Evolutionary conservation across 2,329 filamentous ascomycete species (phyloP).

Genomic region (Pseudogymnoascus sp.): DNA sequence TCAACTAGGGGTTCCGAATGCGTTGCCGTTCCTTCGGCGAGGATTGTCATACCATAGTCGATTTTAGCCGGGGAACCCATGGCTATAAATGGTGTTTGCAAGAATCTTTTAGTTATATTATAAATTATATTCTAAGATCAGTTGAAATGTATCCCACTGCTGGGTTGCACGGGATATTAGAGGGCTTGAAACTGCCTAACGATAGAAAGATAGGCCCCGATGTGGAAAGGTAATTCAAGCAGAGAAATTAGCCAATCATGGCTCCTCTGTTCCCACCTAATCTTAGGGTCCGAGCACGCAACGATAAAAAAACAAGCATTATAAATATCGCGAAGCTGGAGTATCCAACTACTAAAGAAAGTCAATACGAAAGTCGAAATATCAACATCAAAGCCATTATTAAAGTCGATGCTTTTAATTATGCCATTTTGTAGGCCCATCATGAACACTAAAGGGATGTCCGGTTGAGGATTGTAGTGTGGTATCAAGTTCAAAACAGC

Average conservation of each 20-base stretch:
- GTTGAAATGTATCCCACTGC: too few relatives aligned
- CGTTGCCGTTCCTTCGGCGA: neutral
- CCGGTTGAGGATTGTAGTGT: too few relatives aligned
- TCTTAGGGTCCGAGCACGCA: neutral
- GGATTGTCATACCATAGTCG: neutral
- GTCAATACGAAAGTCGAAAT: too few relatives aligned
- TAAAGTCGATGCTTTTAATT: too few relatives aligned
- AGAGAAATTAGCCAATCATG: too few relatives aligned
- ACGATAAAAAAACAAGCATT: neutral
- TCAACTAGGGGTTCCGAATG: neutral
- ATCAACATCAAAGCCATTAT: too few relatives aligned
- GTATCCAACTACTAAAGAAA: too few relatives aligned
- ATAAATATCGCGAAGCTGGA: neutral
- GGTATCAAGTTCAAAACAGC: too few relatives aligned
- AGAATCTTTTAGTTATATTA: neutral
- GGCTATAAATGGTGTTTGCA: neutral
- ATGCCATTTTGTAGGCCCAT: too few relatives aligned
- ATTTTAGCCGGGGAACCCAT: neutral
- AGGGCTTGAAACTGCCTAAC: constrained; percentile 6
- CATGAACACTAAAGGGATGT: too few relatives aligned
- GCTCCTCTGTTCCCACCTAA: too few relatives aligned
- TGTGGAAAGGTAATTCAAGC: constrained; percentile 12
- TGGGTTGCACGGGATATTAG: neutral
- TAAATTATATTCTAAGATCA: too few relatives aligned
- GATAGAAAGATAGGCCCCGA: constrained; percentile 13